Percentiles rank a stretch among this genome's conserved stretches.
phyloP scores from a whole-genome alignment of 2,329 filamentous ascomycete species.

The Pestalotiopsis sp. region DNA sequence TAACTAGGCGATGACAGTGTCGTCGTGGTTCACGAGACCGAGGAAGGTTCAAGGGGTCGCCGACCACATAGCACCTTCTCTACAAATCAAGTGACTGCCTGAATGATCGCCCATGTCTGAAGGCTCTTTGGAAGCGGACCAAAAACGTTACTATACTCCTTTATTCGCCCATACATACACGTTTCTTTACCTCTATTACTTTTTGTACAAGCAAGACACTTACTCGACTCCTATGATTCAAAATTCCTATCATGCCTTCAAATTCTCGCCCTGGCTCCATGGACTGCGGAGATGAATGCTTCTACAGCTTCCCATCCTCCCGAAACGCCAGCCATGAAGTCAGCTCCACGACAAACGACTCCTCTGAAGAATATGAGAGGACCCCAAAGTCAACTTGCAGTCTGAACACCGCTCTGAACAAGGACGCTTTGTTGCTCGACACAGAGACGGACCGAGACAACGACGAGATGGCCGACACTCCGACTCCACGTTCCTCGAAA shows the following conservation, averaged over 20 bases:
- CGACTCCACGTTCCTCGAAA: not conserved
- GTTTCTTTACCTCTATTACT: not conserved
- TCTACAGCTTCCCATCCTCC: slow-evolving; percentile 1
- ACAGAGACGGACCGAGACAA: not conserved
- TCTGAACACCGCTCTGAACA: not conserved
- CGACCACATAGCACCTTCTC: too few relatives aligned
- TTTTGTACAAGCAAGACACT: not conserved
- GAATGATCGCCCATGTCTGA: too few relatives aligned
- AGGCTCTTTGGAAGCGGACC: too few relatives aligned
- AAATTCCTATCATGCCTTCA: not conserved
- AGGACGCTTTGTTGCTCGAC: not conserved
- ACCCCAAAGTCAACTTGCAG: not conserved
- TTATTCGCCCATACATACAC: too few relatives aligned
- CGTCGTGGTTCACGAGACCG: too few relatives aligned
- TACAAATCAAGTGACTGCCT: too few relatives aligned
- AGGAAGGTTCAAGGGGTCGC: too few relatives aligned
- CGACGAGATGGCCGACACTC: not conserved
- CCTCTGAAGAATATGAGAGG: not conserved
- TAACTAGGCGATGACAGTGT: too few relatives aligned
- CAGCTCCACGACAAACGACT: not conserved
- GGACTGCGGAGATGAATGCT: not conserved
- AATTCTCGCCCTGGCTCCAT: not conserved
- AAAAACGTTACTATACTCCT: too few relatives aligned
- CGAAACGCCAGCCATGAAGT: not conserved
- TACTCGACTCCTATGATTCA: not conserved